These are phyloP conservation scores for Apiotrichum sp. DNA, from an alignment of 1,284 basidiomycete species.

Conservation along the genomic window DNA sequence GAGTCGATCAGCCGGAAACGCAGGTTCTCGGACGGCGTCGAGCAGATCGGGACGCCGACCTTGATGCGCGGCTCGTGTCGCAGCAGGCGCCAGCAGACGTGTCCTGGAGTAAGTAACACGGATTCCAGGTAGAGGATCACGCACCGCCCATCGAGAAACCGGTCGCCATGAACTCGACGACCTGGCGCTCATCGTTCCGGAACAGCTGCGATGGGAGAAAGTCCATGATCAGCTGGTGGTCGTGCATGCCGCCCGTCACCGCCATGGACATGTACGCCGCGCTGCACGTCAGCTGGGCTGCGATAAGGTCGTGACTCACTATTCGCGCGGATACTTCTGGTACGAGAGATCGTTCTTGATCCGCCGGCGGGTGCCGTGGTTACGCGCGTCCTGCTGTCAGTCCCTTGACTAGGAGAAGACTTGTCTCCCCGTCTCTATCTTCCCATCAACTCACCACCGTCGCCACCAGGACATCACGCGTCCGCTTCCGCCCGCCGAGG, in stretches of 20 bases:
- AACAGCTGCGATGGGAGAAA: conserved; percentile 73
- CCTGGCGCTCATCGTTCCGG: conserved; percentile 58
- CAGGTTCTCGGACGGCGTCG: conserved; percentile 6
- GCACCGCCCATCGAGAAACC: conserved; percentile 52
- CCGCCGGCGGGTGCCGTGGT: conserved; percentile 55
- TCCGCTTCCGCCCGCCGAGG: conserved; percentile 8
- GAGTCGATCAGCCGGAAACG: neutral
- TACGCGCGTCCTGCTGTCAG: conserved; percentile 62
- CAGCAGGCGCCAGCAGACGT: conserved; percentile 13
- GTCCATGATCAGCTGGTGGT: conserved; percentile 74
- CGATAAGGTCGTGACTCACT: conserved; percentile 19
- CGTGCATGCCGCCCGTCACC: conserved; percentile 35
- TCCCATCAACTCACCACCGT: conserved; percentile 31
- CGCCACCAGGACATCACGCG: conserved; percentile 40
- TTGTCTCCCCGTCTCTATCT: neutral
- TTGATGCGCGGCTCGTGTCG: conserved; percentile 27
- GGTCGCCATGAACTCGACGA: conserved; percentile 60
- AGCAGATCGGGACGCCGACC: conserved; percentile 13
- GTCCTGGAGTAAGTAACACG: neutral
- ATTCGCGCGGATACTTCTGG: conserved; percentile 59
- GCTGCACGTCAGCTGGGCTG: neutral
- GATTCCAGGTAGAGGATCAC: neutral
- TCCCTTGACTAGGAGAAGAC: neutral
- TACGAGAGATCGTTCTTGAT: conserved; percentile 56
- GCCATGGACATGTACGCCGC: conserved; percentile 5